Evolutionary conservation across 768 basidiomycete species (phyloP).

Genomic region (Piloderma croceum): DNA sequence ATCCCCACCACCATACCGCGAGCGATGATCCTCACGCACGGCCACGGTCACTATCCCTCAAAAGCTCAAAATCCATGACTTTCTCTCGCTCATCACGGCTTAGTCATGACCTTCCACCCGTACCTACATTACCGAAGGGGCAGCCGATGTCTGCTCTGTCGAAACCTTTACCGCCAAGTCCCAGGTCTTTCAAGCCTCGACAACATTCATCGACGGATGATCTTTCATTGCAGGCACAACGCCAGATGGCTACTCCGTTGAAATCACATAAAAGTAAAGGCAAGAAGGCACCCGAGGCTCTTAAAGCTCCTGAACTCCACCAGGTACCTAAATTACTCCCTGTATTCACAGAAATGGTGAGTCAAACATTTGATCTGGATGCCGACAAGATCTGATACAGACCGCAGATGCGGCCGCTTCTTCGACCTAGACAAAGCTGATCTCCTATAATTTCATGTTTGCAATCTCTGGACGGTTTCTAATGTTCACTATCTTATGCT

Average conservation of each 20-base stretch:
- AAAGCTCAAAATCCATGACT: conserved; percentile 41
- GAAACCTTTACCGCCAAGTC: conserved; percentile 10
- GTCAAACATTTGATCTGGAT: conserved; percentile 17
- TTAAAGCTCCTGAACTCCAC: conserved; percentile 71
- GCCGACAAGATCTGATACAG: background rate
- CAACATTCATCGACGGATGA: conserved; percentile 5
- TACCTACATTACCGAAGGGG: conserved; percentile 40
- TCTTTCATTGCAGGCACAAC: conserved; percentile 8
- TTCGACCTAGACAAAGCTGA: background rate
- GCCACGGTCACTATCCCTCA: conserved; percentile 41
- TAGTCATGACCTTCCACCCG: conserved; percentile 32
- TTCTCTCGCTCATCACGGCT: conserved; percentile 9
- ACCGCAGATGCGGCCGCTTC: background rate
- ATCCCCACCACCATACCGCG: conserved; percentile 10
- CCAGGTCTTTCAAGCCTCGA: conserved; percentile 8
- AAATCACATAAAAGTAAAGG: conserved; percentile 27
- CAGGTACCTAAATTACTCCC: conserved; percentile 81
- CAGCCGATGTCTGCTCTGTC: conserved; percentile 22
- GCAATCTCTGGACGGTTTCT: too few species aligned
- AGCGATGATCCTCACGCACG: conserved; percentile 2
- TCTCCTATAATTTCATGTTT: conserved; percentile 2
- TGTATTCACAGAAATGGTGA: conserved; percentile 87
- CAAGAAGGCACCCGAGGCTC: conserved; percentile 39
- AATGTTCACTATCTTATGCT: background rate
- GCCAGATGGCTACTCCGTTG: background rate